Percentiles rank a stretch among this genome's conserved stretches.
Conservation (phyloP, 305 asterid species). For the Fraxinus floribunda region DNA sequence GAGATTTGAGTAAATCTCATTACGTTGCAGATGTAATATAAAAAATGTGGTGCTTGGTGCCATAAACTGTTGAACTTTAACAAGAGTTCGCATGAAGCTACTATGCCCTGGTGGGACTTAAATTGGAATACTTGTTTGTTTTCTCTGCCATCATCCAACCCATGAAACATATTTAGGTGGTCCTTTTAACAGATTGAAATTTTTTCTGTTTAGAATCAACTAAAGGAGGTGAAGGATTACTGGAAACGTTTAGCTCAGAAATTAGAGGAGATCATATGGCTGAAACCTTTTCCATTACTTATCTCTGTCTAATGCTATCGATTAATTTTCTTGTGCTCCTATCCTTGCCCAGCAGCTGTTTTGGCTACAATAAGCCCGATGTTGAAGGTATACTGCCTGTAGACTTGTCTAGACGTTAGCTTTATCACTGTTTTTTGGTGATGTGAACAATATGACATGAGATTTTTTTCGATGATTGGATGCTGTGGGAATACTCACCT, state of each 20-base stretch:
- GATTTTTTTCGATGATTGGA: neutral
- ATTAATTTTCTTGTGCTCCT: slow-evolving; percentile 38
- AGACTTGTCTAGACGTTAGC: neutral
- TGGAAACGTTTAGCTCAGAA: slow-evolving; percentile 10
- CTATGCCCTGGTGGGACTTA: neutral
- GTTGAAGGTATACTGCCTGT: slow-evolving; percentile 52
- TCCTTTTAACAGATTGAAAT: slow-evolving; percentile 6
- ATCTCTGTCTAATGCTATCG: slow-evolving; percentile 24
- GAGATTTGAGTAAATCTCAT: neutral
- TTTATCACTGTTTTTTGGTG: neutral
- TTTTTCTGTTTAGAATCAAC: slow-evolving; percentile 10
- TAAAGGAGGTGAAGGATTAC: slow-evolving; percentile 16
- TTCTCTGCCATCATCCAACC: neutral
- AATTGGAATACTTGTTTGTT: neutral
- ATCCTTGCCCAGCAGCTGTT: slow-evolving; percentile 35
- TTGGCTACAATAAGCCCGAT: slow-evolving; percentile 48
- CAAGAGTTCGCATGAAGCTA: slow-evolving; percentile 6
- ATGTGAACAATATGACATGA: neutral
- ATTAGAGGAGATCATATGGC: slow-evolving; percentile 26
- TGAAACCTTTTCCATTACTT: slow-evolving; percentile 15
- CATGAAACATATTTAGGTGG: neutral
- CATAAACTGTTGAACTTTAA: neutral
- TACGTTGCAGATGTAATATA: neutral
- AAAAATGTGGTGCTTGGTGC: neutral
- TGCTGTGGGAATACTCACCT: neutral